Evolutionary conservation across 2,329 filamentous ascomycete genomes (phyloP).

Genomic region (Alternaria sp.): DNA sequence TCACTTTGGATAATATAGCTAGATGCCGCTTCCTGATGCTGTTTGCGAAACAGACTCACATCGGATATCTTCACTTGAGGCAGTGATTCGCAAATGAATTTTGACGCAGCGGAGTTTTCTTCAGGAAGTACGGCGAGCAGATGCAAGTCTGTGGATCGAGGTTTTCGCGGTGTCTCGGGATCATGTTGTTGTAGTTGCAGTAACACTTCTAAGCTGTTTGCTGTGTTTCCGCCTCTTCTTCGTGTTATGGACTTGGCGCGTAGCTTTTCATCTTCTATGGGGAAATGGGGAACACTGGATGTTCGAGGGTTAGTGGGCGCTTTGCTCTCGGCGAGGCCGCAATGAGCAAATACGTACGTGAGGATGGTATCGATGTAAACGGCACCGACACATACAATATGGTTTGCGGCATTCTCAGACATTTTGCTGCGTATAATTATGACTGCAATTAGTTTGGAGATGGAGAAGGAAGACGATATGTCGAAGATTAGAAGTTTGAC

Average conservation of each 20-base stretch:
- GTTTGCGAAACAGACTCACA: conserved; percentile 66
- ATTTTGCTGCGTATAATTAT: not conserved
- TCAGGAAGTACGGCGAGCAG: conserved; percentile 62
- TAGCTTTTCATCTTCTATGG: conserved; percentile 75
- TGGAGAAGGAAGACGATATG: not conserved
- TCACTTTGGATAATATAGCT: conserved; percentile 74
- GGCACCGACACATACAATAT: conserved; percentile 70
- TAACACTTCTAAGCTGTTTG: conserved; percentile 75
- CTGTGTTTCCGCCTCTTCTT: conserved; percentile 75
- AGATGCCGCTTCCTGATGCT: conserved; percentile 66
- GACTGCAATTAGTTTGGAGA: not conserved
- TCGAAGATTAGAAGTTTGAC: not conserved
- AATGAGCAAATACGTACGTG: not conserved
- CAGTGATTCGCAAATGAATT: conserved; percentile 65
- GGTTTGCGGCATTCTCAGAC: conserved; percentile 40
- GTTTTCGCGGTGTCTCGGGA: not conserved
- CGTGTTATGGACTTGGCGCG: conserved; percentile 67
- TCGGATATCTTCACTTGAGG: conserved; percentile 58
- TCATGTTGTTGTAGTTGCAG: conserved; percentile 58
- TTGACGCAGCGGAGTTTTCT: conserved; percentile 59
- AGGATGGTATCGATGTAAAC: conserved; percentile 75
- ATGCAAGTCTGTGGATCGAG: conserved; percentile 33
- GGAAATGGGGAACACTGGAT: conserved; percentile 70
- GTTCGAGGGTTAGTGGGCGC: not conserved
- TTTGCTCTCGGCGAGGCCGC: not conserved